Conservation (phyloP, 1,139 yeast genomes). For the Yamadazyma triangularis region DNA sequence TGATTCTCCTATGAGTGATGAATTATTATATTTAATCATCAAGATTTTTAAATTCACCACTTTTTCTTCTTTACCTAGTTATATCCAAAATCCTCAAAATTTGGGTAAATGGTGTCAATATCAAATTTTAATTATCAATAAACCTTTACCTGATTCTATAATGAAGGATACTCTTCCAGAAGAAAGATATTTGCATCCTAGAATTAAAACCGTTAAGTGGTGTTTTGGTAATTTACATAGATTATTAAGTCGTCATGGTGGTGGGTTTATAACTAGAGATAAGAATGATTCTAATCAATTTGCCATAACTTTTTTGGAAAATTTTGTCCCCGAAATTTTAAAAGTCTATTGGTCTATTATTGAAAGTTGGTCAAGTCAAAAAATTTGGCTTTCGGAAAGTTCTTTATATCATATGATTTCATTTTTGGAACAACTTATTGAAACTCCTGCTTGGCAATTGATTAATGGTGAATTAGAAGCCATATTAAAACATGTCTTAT, state of each 20-base stretch:
- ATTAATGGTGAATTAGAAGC: conserved; percentile 56
- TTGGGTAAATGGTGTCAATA: conserved; percentile 63
- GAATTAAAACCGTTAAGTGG: conserved; percentile 68
- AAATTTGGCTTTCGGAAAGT: conserved; percentile 58
- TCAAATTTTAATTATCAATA: conserved; percentile 49
- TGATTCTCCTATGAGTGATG: conserved; percentile 39
- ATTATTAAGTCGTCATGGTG: conserved; percentile 54
- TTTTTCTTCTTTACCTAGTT: conserved; percentile 52
- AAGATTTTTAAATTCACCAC: conserved; percentile 65
- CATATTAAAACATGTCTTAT: conserved; percentile 53
- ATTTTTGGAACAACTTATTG: conserved; percentile 59
- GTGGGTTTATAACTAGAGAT: conserved; percentile 38
- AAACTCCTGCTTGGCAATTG: conserved; percentile 50
- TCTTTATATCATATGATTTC: conserved; percentile 59
- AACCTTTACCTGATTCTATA: conserved; percentile 36
- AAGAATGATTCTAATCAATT: conserved; percentile 31
- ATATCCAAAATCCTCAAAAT: conserved; percentile 47
- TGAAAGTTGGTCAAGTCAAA: conserved; percentile 52
- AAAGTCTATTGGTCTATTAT: conserved; percentile 56
- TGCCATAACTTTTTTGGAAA: conserved; percentile 42
- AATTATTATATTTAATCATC: conserved; percentile 55
- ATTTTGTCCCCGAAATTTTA: conserved; percentile 59
- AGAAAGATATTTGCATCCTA: conserved; percentile 34
- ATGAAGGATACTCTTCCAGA: conserved; percentile 34
- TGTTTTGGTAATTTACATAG: conserved; percentile 65